These are phyloP conservation scores for Knoxia roxburghii DNA, from an alignment of 257 asterid genomes.

Conservation along the genomic window DNA sequence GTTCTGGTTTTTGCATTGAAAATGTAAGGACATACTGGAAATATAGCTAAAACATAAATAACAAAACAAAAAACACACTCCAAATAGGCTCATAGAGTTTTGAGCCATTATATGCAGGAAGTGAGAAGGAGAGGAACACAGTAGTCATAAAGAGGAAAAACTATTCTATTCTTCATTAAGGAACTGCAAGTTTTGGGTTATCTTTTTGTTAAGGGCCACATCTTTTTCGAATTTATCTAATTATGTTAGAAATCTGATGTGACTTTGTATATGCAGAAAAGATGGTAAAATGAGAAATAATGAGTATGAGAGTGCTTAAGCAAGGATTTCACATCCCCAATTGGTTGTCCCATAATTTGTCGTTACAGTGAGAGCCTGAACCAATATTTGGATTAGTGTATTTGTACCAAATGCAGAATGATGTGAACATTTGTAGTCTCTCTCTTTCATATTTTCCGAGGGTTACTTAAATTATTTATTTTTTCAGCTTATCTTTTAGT, in stretches of 20 bases:
- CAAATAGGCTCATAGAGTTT: background rate
- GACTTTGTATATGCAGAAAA: background rate
- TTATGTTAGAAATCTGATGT: background rate
- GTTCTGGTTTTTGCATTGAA: too few relatives aligned
- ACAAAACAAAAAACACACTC: too few relatives aligned
- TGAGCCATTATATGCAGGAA: too few relatives aligned
- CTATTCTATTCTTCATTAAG: too few relatives aligned
- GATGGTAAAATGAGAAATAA: background rate
- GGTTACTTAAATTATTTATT: background rate
- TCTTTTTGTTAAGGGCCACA: background rate
- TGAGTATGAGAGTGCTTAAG: background rate
- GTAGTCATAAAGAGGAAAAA: background rate
- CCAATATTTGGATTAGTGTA: background rate
- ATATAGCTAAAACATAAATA: too few relatives aligned
- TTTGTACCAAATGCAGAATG: background rate
- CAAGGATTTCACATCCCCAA: background rate
- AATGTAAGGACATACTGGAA: too few relatives aligned
- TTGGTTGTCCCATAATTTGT: background rate
- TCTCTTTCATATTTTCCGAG: background rate
- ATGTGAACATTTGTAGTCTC: background rate
- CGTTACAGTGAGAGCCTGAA: background rate
- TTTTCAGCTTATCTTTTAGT: background rate
- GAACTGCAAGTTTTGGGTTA: background rate
- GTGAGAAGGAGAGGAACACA: background rate
- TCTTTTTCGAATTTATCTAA: background rate